A percentile compares a stretch with the other conserved stretches of the same genome.
These are phyloP conservation scores for Colletotrichum phormii DNA, from an alignment of 2,329 filamentous ascomycete genomes.

Conservation along the genomic window DNA sequence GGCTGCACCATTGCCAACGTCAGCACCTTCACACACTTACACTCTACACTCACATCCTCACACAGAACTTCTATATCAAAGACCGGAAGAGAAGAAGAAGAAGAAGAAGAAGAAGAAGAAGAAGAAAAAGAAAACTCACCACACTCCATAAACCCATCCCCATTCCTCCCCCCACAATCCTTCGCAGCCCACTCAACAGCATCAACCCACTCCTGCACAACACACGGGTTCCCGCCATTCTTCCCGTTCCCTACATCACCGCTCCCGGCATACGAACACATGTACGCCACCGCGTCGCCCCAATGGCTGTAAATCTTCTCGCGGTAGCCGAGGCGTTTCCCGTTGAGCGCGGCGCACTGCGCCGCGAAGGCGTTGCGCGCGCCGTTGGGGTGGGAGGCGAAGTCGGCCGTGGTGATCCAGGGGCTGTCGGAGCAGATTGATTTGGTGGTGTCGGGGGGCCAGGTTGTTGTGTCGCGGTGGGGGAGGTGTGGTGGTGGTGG, in stretches of 20 bases:
- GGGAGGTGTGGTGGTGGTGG: not conserved
- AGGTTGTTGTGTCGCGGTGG: not conserved
- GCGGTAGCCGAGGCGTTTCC: not conserved
- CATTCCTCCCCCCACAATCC: not conserved
- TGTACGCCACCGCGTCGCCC: not conserved
- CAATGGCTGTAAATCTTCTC: not conserved
- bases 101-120: not conserved
- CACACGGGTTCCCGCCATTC: not conserved
- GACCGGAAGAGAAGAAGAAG: not conserved
- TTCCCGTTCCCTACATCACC: no score
- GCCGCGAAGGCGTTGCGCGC: not conserved
- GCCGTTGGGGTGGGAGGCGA: not conserved
- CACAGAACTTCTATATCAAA: no score
- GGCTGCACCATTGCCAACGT: not conserved
- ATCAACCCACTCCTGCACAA: not conserved
- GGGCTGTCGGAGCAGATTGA: not conserved
- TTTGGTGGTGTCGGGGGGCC: not conserved
- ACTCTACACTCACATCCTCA: no score
- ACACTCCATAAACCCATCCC: not conserved
- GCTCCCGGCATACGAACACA: not conserved
- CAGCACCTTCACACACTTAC: no score
- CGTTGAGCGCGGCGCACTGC: not conserved
- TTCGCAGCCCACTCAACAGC: not conserved
- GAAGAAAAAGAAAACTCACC: not conserved
- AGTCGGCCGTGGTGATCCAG: not conserved